Percentiles rank a stretch among this genome's conserved stretches.
Conservation (phyloP, 2,329 filamentous ascomycete genomes). For the Botrytis fragariae region DNA sequence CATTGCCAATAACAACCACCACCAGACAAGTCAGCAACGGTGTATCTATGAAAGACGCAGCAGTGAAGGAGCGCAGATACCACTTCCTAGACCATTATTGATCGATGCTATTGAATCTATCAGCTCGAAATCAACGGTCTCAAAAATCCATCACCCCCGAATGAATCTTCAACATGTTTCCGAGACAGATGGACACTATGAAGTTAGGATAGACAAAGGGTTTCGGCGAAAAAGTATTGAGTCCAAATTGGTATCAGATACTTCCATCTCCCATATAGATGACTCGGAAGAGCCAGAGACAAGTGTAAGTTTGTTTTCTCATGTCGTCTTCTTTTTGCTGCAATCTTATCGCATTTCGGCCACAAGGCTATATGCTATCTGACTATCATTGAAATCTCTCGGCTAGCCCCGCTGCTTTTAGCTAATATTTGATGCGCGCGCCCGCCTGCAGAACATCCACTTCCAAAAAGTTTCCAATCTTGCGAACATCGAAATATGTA, state of each 20-base stretch:
- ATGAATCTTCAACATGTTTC: conserved; percentile 16
- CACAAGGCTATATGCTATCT: conserved; percentile 4
- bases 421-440: conserved; percentile 10
- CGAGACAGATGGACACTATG: conserved; percentile 1
- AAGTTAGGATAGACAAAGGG: background rate
- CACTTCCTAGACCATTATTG: background rate
- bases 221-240: background rate
- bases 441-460: conserved; percentile 16
- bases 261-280: background rate
- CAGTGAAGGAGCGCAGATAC: background rate
- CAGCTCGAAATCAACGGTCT: background rate
- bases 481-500: background rate
- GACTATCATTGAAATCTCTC: background rate
- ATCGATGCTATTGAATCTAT: background rate
- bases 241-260: background rate
- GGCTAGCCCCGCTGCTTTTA: conserved; percentile 16
- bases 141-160: background rate
- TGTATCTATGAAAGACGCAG: background rate
- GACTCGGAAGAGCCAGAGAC: background rate
- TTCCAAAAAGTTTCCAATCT: conserved; percentile 15
- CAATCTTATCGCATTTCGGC: background rate
- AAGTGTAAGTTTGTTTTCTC: background rate
- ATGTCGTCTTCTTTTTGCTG: background rate
- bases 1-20: background rate
- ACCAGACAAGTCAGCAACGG: background rate